A percentile compares a stretch with the other conserved stretches of the same genome.
Evolutionary conservation across 768 basidiomycete species (phyloP).

Genomic region (Melanogaster broomeanus): DNA sequence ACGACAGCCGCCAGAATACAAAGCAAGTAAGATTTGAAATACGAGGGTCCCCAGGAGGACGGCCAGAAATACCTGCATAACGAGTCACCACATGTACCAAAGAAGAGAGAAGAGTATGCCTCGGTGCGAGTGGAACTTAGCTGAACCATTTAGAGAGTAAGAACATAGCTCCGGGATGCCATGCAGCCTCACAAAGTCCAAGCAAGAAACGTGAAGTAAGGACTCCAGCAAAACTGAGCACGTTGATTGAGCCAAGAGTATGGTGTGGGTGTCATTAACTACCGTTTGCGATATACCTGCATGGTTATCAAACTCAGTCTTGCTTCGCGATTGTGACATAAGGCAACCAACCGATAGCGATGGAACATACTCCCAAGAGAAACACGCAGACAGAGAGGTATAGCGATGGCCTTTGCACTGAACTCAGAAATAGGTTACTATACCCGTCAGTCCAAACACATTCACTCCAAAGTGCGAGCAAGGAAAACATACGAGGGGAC

Average conservation of each 20-base stretch:
- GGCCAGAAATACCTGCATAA: constrained; percentile 60
- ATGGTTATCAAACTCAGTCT: neutral
- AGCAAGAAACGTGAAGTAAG: constrained; percentile 70
- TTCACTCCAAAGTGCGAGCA: neutral
- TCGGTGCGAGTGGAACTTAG: neutral
- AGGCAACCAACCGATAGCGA: constrained; percentile 42
- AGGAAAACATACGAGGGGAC: constrained; percentile 42
- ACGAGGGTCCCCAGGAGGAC: constrained; percentile 62
- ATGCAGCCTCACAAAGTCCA: constrained; percentile 63
- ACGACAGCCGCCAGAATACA: constrained; percentile 59
- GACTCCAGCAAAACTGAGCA: constrained; percentile 52
- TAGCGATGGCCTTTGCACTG: constrained; percentile 62
- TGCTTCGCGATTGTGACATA: neutral
- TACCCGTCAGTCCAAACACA: neutral
- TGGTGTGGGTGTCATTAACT: neutral
- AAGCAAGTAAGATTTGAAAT: constrained; percentile 66
- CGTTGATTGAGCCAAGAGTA: neutral
- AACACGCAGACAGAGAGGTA: constrained; percentile 66
- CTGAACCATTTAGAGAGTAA: constrained; percentile 62
- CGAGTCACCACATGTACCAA: neutral
- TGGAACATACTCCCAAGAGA: constrained; percentile 62
- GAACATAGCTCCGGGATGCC: constrained; percentile 66
- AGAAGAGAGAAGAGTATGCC: neutral
- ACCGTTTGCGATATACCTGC: constrained; percentile 38
- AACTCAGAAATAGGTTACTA: constrained; percentile 69